A percentile compares a stretch with the other conserved stretches of the same genome.
phyloP scores from a whole-genome alignment of 2,329 filamentous ascomycete species.

The Fusarium devonianum region DNA sequence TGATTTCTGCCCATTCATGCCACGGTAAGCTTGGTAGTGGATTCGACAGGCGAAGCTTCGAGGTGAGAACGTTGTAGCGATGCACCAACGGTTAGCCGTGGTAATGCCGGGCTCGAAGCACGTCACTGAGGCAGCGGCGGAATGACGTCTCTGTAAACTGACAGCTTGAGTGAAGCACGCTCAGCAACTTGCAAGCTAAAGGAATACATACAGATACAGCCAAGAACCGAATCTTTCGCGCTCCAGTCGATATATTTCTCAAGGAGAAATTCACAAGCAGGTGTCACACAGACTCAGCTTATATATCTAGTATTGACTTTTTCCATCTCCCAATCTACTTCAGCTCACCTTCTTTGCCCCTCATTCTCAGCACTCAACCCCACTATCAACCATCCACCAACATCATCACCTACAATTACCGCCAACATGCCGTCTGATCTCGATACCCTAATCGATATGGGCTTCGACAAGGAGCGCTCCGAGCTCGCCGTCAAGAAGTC shows the following conservation, averaged over 20 bases:
- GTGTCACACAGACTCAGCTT: background rate
- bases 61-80: no score
- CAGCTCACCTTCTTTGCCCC: conserved; percentile 13
- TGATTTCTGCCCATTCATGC: no score
- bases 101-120: conserved; percentile 32
- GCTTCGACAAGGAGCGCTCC: conserved; percentile 83
- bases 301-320: background rate
- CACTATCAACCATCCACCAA: conserved; percentile 33
- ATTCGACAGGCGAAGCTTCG: no score
- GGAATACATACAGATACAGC: no score
- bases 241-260: no score
- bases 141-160: conserved; percentile 39
- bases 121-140: conserved; percentile 38
- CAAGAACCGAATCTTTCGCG: no score
- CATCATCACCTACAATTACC: conserved; percentile 29
- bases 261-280: background rate
- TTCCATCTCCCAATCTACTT: background rate
- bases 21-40: no score
- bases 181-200: background rate
- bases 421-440: conserved; percentile 67
- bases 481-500: conserved; percentile 85
- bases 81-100: conserved; percentile 37
- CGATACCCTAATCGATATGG: conserved; percentile 71
- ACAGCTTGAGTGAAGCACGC: conserved; percentile 17
- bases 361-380: conserved; percentile 16